phyloP scores from a whole-genome alignment of 2,329 filamentous ascomycete species.

The Thermothelomyces thermophilus region DNA sequence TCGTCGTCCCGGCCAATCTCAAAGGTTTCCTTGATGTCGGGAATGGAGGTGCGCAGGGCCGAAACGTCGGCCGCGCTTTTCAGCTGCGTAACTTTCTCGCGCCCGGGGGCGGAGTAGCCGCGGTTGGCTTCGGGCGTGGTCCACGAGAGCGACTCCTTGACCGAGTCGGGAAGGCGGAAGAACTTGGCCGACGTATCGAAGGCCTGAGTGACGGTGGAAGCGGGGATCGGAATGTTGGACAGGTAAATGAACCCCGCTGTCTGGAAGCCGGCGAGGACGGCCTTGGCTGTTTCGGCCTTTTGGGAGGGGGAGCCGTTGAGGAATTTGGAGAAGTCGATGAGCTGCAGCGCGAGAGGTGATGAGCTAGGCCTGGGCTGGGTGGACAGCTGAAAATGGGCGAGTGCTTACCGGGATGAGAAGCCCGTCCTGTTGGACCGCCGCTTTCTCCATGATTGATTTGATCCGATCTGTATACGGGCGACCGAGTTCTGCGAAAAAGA shows the following conservation, averaged over 20 bases:
- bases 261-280: slow-evolving; percentile 74
- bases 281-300: slow-evolving; percentile 59
- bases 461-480: not conserved
- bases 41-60: slow-evolving; percentile 49
- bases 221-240: slow-evolving; percentile 66
- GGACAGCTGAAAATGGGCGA: not conserved
- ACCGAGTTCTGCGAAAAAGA: no score
- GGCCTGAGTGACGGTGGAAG: slow-evolving; percentile 50
- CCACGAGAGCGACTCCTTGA: slow-evolving; percentile 65
- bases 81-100: slow-evolving; percentile 63
- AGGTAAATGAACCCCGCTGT: slow-evolving; percentile 86
- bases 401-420: slow-evolving; percentile 27
- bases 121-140: slow-evolving; percentile 66
- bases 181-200: slow-evolving; percentile 65
- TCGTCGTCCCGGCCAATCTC: slow-evolving; percentile 59
- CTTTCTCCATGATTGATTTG: slow-evolving; percentile 28
- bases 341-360: slow-evolving; percentile 37
- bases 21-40: slow-evolving; percentile 59
- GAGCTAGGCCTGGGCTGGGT: not conserved
- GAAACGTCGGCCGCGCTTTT: slow-evolving; percentile 50
- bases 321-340: slow-evolving; percentile 74
- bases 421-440: slow-evolving; percentile 28
- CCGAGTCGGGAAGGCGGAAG: slow-evolving; percentile 55
- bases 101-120: slow-evolving; percentile 62
- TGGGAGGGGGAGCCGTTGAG: slow-evolving; percentile 54